phyloP scores from a whole-genome alignment of 345 rosid genomes.

The Arabis hirsuta region DNA sequence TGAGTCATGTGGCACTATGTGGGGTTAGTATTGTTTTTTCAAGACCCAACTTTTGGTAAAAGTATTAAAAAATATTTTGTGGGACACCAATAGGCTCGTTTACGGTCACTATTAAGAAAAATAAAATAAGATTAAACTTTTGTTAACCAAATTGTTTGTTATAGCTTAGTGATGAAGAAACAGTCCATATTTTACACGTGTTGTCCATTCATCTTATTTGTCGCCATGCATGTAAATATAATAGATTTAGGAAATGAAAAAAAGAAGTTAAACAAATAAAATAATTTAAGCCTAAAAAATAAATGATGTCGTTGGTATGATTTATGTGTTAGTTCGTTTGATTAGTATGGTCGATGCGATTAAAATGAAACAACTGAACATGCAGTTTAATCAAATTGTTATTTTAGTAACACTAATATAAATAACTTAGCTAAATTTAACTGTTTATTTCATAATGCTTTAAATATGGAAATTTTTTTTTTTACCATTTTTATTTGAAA shows the following conservation, averaged over 20 bases:
- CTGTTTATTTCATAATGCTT: background rate
- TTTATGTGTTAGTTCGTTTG: conserved; percentile 16
- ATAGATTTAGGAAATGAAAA: background rate
- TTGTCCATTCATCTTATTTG: conserved; percentile 33
- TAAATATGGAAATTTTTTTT: background rate
- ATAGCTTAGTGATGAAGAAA: conserved; percentile 44
- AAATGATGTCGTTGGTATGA: background rate
- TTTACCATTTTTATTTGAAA: background rate
- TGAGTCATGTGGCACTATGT: conserved; percentile 60
- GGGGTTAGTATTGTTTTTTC: conserved; percentile 33
- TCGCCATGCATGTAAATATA: conserved; percentile 2
- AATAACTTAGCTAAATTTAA: background rate
- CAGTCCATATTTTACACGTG: conserved; percentile 36
- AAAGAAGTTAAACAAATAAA: background rate
- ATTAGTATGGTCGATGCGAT: conserved; percentile 18
- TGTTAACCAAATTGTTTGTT: conserved; percentile 38
- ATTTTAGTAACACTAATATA: background rate
- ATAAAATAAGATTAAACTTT: conserved; percentile 25
- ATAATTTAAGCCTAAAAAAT: background rate
- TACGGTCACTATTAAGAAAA: conserved; percentile 7
- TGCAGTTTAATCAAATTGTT: background rate
- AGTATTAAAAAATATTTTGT: conserved; percentile 35
- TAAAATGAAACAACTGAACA: background rate
- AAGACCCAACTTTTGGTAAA: conserved; percentile 18
- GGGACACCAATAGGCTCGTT: conserved; percentile 25